These are phyloP conservation scores for Adansonia madagascariensis DNA, from an alignment of 441 rosid species.

Conservation along the genomic window DNA sequence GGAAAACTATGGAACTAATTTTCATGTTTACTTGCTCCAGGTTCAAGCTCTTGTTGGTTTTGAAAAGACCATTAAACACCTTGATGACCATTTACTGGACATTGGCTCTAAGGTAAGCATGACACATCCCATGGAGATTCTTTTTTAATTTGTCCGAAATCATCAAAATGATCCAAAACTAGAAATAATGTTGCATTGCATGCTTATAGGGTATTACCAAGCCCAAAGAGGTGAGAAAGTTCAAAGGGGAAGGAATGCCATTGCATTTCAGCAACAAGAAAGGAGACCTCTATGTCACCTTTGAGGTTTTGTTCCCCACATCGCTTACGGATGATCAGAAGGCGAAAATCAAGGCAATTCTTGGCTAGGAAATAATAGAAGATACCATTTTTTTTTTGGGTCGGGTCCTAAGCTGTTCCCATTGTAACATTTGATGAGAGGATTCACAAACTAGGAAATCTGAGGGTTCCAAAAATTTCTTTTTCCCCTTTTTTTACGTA, in stretches of 20 bases:
- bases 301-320: constrained; percentile 84
- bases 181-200: neutral
- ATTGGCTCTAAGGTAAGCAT: constrained; percentile 73
- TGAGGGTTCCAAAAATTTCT: constrained; percentile 23
- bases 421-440: constrained; percentile 37
- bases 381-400: constrained; percentile 14
- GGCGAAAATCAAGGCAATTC: constrained; percentile 70
- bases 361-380: constrained; percentile 48
- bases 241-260: constrained; percentile 98
- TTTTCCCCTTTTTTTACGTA: neutral
- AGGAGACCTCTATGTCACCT: constrained; percentile 81
- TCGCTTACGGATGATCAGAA: constrained; percentile 85
- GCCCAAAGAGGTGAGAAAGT: constrained; percentile 86
- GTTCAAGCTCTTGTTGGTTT: constrained; percentile 97
- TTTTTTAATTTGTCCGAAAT: neutral
- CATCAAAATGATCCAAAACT: neutral
- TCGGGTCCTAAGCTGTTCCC: constrained; percentile 35
- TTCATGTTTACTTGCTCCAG: constrained; percentile 38
- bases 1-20: constrained; percentile 4
- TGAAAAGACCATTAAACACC: constrained; percentile 83
- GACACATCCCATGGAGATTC: neutral
- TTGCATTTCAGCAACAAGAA: constrained; percentile 77
- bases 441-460: constrained; percentile 35
- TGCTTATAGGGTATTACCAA: constrained; percentile 73
- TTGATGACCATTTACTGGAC: constrained; percentile 86